Evolutionary conservation across 2,329 filamentous ascomycete genomes (phyloP), one percentile per base, ranked within the genome.

Genomic region (Botryotinia narcissicola): DNA sequence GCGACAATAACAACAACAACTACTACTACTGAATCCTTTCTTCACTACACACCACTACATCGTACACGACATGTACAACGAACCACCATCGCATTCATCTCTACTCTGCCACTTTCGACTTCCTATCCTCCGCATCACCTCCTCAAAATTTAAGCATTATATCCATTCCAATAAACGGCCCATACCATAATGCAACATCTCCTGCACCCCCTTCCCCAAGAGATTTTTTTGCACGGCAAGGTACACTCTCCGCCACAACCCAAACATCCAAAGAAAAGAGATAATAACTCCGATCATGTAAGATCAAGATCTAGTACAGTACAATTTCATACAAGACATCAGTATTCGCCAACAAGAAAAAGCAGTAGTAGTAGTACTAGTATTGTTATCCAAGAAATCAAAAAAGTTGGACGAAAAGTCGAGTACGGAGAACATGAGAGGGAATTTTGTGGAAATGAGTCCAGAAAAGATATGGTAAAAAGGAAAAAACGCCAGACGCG

Each of bases 81-180:
- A 63, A 4, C 16, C 60, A n/a, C 60, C 6, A 42, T 63, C 37
- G 20, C 25, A 63, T 63, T 9, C 18, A 42, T 3, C 25, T 44
- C 25, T 63, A 29, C 61, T 18, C 37, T 16, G 48, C 35, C 14
- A 40, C 25, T 32, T 32, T 42, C 37, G 12, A 25, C n/a, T 37
- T 25, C 60, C 22, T 7, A 57, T 42, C n/a, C 37, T 42, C 20
- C 25, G 25, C 32, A 37, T 14, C 37, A 29, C 35, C 29, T 37
- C 68, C 40, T 35, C n/a, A 46, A 29, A 70, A 61, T 70, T 61
- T 70, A 70, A 70, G 68, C 68, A 70, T 70, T 70, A 70, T 61
- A 61, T 70, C 51, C 54, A 46, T 40, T 57, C 9, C 25, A 42
- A 57, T 57, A 22, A n/a, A n/a, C 22, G 40, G 66, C 66, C 48